Percentiles rank a stretch among this genome's conserved stretches.
These are phyloP conservation scores for Aspergillus piperis DNA, from an alignment of 2,329 filamentous ascomycete genomes.

Conservation along the genomic window DNA sequence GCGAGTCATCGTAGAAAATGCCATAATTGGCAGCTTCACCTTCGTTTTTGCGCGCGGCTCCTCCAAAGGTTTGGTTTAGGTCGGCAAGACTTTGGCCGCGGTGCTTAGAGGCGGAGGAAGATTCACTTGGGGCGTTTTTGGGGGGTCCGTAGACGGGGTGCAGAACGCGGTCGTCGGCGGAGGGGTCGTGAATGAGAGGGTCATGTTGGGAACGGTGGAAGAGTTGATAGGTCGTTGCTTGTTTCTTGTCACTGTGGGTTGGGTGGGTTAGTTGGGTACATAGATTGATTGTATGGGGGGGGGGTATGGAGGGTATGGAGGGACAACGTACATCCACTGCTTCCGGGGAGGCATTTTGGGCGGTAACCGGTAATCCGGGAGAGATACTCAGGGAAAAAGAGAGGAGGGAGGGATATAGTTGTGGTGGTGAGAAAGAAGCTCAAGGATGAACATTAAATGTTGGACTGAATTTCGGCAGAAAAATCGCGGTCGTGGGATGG, in stretches of 20 bases:
- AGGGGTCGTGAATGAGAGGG: constrained; percentile 89
- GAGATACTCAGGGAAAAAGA: neutral
- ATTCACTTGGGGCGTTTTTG: constrained; percentile 18
- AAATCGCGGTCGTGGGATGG: constrained; percentile 1
- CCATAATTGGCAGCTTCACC: constrained; percentile 94
- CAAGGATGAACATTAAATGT: neutral
- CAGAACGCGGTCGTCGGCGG: constrained; percentile 86
- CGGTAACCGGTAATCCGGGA: neutral
- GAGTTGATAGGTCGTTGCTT: constrained; percentile 87
- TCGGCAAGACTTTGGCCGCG: constrained; percentile 69
- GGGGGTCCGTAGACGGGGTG: constrained; percentile 60
- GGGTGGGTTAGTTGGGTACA: constrained; percentile 14
- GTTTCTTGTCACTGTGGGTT: constrained; percentile 74
- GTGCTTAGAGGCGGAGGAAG: constrained; percentile 31
- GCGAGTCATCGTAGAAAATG: constrained; percentile 89
- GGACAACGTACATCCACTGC: constrained; percentile 68
- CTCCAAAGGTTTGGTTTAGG: constrained; percentile 72
- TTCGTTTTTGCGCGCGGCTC: constrained; percentile 74
- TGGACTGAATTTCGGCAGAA: neutral
- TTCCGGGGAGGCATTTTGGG: constrained; percentile 70
- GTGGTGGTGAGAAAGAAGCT: constrained; percentile 1
- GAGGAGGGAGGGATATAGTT: neutral
- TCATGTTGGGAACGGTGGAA: constrained; percentile 97
- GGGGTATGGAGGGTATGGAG: neutral
- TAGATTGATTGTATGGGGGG: neutral